phyloP scores from a whole-genome alignment of 768 basidiomycete species.

The Leccinum truebloodii region DNA sequence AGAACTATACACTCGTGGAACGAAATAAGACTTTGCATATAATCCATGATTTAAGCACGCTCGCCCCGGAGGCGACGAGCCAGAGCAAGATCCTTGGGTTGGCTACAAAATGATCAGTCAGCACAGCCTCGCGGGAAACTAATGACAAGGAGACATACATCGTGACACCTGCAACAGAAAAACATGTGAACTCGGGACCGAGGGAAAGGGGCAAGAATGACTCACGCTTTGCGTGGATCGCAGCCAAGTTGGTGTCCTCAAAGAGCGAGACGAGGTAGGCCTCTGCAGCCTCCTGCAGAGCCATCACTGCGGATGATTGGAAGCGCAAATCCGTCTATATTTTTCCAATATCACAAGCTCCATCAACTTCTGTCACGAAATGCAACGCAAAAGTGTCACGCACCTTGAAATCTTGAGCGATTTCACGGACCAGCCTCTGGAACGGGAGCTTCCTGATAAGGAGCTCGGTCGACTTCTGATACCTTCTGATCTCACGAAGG shows the following conservation, averaged over 20 bases:
- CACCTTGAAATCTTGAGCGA: slow-evolving; percentile 96
- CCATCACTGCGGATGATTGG: slow-evolving; percentile 95
- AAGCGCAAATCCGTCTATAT: slow-evolving; percentile 84
- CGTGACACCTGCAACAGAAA: slow-evolving; percentile 45
- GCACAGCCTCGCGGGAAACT: not conserved
- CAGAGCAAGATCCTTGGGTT: slow-evolving; percentile 88
- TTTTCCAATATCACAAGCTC: slow-evolving; percentile 7
- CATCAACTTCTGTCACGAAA: not conserved
- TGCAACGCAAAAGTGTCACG: slow-evolving; percentile 11
- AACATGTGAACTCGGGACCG: slow-evolving; percentile 14
- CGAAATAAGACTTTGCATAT: not conserved
- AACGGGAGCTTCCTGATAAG: slow-evolving; percentile 99
- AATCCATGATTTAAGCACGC: slow-evolving; percentile 54
- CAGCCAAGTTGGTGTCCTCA: slow-evolving; percentile 89
- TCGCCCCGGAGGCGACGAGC: slow-evolving; percentile 87
- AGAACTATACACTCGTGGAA: slow-evolving; percentile 1
- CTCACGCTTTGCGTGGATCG: slow-evolving; percentile 83
- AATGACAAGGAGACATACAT: slow-evolving; percentile 42
- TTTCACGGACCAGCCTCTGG: slow-evolving; percentile 97
- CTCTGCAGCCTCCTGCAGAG: slow-evolving; percentile 91
- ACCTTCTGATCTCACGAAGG: slow-evolving; percentile 96
- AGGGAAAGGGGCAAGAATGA: slow-evolving; percentile 6
- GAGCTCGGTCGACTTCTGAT: slow-evolving; percentile 99
- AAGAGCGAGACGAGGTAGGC: slow-evolving; percentile 86
- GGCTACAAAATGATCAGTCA: slow-evolving; percentile 43